phyloP scores from a whole-genome alignment of 2,329 filamentous ascomycete genomes.

The Neofusicoccum ribis region DNA sequence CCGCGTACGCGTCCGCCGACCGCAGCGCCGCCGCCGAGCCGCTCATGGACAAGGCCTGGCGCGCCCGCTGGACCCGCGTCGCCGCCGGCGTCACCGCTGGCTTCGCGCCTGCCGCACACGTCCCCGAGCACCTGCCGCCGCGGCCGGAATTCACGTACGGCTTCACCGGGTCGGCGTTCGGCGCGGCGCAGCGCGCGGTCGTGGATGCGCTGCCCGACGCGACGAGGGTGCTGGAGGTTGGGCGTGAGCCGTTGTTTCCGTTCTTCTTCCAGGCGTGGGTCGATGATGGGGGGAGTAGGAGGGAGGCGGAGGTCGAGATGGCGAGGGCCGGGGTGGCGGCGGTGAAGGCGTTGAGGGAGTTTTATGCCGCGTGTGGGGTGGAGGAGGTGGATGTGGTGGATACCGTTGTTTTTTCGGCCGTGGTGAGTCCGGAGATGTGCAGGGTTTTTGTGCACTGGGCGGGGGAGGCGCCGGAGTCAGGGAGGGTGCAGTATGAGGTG shows the following conservation, averaged over 20 bases:
- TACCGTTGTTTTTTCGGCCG: background rate
- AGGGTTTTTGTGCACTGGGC: background rate
- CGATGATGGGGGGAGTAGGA: background rate
- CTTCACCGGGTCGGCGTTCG: background rate
- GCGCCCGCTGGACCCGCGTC: background rate
- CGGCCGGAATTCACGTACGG: background rate
- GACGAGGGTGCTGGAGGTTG: background rate
- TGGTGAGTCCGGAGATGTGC: background rate
- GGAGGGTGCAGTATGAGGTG: background rate
- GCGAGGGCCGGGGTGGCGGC: background rate
- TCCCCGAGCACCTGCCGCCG: no score
- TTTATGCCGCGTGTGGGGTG: background rate
- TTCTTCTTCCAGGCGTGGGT: background rate
- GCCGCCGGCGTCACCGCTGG: background rate
- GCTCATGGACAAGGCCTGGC: background rate
- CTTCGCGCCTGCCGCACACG: no score
- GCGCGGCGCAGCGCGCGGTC: background rate
- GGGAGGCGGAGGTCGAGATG: background rate
- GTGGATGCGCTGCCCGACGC: background rate
- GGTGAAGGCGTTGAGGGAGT: background rate
- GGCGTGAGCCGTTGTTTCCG: background rate
- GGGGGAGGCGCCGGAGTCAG: background rate
- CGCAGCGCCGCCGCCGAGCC: background rate
- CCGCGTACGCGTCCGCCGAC: background rate
- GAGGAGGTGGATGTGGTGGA: background rate